Base-by-base conservation (phyloP, 805 yeast genomes). In the Kodamaea nitidulidarum region DNA sequence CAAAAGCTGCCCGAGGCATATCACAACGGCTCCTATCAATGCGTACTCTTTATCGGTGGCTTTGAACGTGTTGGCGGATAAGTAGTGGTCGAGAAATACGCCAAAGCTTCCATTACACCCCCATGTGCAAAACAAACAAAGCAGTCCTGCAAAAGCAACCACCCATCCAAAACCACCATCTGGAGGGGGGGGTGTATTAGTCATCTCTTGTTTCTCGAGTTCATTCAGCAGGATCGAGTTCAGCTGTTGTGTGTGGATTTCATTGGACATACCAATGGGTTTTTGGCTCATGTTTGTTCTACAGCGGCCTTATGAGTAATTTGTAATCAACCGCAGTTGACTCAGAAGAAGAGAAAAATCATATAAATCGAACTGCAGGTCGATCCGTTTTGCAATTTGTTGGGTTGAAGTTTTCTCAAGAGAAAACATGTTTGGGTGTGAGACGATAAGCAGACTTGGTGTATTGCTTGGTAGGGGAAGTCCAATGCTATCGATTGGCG, bases 41-140 rank as follows among this genome's bases (percentile, higher is more conserved):
- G 81, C 73, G 35, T 71, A 65, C 32, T 74, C 75, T 40, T 66
- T 65, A n/a, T 76, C 61, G 18, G 62, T 52, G 0, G 82, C 73
- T 2, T 50, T 49, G 16, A 49, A 47, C 11, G 64, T 45, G 11
- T 64, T 60, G 37, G 71, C 53, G 31, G 73, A 70, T 8, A 73
- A 46, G 47, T 78, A 80, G 51, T 70, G 75, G 27, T 71, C 62
- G 39, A 78, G 73, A 49, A 75, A 80, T 3, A 77, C 76, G 18
- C 84, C 85, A 56, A 61, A 80, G 2, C 76, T 63, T 29, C 79
- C 75, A 41, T 75, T 74, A 59, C 77, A 65, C n/a, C 86, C 85
- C 70, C 75, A 79, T 0, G 81, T 71, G 41, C 73, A 48, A 54
- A 48, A 71, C 50, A 67, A 65, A 54, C 53, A 66, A 14, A 72